These are phyloP conservation scores for Erysimum cheiri DNA, from an alignment of 441 rosid species.

Conservation along the genomic window DNA sequence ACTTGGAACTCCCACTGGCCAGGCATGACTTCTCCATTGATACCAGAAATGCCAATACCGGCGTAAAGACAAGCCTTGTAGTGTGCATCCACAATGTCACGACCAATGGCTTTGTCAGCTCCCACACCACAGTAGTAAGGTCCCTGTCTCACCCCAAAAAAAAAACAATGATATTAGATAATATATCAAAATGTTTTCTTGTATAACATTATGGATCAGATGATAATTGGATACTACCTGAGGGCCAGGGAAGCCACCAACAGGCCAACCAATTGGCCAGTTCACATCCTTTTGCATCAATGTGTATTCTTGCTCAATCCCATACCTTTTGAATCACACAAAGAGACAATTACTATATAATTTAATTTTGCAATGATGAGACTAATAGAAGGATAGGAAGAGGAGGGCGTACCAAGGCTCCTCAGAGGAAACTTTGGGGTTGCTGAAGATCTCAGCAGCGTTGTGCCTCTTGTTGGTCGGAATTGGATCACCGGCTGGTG, in stretches of 20 bases:
- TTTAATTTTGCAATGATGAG: not conserved
- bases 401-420: slow-evolving; percentile 73
- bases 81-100: slow-evolving; percentile 68
- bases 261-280: slow-evolving; percentile 85
- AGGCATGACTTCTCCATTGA: slow-evolving; percentile 91
- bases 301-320: slow-evolving; percentile 87
- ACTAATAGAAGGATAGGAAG: not conserved
- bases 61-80: slow-evolving; percentile 83
- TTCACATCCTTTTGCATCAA: slow-evolving; percentile 68
- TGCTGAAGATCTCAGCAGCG: slow-evolving; percentile 78
- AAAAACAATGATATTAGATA: not conserved
- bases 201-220: slow-evolving; percentile 3
- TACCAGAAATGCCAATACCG: slow-evolving; percentile 61
- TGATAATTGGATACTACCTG: slow-evolving; percentile 49
- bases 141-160: slow-evolving; percentile 28
- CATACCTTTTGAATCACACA: slow-evolving; percentile 52
- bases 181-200: not conserved
- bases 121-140: slow-evolving; percentile 81
- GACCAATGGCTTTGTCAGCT: slow-evolving; percentile 77
- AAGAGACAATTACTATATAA: not conserved
- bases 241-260: slow-evolving; percentile 89
- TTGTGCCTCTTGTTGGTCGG: slow-evolving; percentile 90
- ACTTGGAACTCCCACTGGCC: slow-evolving; percentile 61
- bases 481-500: slow-evolving; percentile 90
- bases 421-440: slow-evolving; percentile 51